Evolutionary conservation across 257 asterid genomes (phyloP).

Genomic region (Capsicum chinense): DNA sequence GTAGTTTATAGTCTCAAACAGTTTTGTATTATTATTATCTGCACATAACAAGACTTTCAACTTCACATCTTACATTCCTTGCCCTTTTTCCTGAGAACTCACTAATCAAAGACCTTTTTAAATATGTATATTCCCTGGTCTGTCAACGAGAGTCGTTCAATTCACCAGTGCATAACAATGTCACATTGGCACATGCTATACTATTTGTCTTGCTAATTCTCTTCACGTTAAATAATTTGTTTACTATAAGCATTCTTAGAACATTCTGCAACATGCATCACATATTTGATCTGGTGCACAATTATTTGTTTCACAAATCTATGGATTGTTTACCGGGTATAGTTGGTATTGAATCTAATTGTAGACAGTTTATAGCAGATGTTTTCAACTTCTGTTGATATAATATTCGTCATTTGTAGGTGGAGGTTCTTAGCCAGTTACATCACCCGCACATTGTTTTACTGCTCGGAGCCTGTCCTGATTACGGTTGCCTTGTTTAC

Average conservation of each 20-base stretch:
- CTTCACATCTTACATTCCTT: conserved; percentile 21
- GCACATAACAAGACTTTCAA: not conserved
- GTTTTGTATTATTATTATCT: not conserved
- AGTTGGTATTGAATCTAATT: not conserved
- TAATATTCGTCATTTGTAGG: conserved; percentile 48
- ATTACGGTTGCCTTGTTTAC: conserved; percentile 70
- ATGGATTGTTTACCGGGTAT: not conserved
- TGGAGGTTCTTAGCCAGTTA: conserved; percentile 82
- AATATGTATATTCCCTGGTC: not conserved
- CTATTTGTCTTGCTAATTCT: not conserved
- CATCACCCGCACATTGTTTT: conserved; percentile 79
- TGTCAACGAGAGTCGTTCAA: not conserved
- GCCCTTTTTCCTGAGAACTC: not conserved
- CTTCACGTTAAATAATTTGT: not conserved
- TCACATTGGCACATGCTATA: not conserved
- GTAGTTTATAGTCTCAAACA: not conserved
- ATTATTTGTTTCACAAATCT: not conserved
- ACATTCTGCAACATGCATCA: not conserved
- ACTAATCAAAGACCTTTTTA: not conserved
- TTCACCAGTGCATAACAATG: not conserved
- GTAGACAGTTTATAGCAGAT: not conserved
- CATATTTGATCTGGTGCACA: not conserved
- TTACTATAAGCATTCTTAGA: not conserved
- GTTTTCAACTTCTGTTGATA: not conserved
- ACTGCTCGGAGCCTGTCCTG: conserved; percentile 93